A percentile compares a stretch with the other conserved stretches of the same genome.
These are phyloP conservation scores for Choiromyces venosus DNA, from an alignment of 495 filamentous ascomycete genomes.

Conservation along the genomic window DNA sequence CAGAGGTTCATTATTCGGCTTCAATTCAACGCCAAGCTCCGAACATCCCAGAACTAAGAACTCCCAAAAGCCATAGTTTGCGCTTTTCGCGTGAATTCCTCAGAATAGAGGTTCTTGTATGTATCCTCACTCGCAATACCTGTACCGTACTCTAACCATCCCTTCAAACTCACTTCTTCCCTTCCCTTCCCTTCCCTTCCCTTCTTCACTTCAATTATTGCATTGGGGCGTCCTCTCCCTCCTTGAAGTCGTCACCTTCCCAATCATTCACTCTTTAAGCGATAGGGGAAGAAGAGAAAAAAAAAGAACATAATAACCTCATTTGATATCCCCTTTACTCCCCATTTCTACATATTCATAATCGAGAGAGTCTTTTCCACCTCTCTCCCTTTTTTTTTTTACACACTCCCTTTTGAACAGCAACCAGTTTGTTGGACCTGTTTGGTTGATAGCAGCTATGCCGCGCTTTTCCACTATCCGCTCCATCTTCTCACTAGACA, in stretches of 20 bases:
- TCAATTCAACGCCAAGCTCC: not conserved
- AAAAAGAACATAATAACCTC: not conserved
- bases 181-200: not conserved
- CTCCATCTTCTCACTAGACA: slow-evolving; percentile 75
- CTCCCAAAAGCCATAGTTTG: not conserved
- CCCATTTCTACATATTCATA: not conserved
- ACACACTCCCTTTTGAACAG: not conserved
- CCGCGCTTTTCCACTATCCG: slow-evolving; percentile 48
- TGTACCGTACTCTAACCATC: not conserved
- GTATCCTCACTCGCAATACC: not conserved
- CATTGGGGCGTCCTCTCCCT: not conserved
- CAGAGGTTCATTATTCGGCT: too few relatives aligned
- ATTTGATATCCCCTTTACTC: not conserved
- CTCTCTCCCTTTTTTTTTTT: not conserved
- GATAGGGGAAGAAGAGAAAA: not conserved
- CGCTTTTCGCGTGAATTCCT: not conserved
- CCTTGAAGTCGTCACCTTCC: slow-evolving; percentile 1
- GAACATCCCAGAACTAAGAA: not conserved
- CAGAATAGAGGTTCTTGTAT: too few relatives aligned
- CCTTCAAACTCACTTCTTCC: not conserved
- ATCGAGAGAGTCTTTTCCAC: not conserved
- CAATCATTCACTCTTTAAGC: not conserved
- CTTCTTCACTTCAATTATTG: not conserved
- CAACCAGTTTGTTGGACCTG: not conserved
- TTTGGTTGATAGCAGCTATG: slow-evolving; percentile 37